These are phyloP conservation scores for Nyctanthes arbortristis DNA, from an alignment of 257 asterid genomes.

Conservation along the genomic window DNA sequence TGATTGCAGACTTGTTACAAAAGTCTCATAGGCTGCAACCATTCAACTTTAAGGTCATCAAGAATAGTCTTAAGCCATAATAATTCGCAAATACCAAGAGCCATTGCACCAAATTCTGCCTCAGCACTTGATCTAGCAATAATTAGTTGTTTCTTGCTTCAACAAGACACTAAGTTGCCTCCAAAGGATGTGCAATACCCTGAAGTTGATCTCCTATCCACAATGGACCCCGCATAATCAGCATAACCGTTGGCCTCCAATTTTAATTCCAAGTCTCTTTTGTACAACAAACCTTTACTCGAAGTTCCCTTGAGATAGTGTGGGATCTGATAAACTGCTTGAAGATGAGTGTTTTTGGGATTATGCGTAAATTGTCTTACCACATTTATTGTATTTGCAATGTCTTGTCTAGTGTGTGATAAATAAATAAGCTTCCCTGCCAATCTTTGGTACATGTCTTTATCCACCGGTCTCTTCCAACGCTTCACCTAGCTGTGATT, in stretches of 20 bases:
- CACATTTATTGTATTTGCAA: neutral
- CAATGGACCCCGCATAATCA: neutral
- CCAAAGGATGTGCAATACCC: neutral
- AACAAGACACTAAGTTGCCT: neutral
- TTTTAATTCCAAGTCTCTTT: too few species aligned
- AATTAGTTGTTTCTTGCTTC: neutral
- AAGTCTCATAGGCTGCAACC: neutral
- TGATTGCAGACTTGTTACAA: slow-evolving; percentile 1
- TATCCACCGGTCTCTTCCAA: neutral
- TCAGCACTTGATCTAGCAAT: neutral
- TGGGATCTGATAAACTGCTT: neutral
- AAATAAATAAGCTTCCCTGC: neutral
- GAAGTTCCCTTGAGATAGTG: neutral
- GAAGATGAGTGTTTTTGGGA: neutral
- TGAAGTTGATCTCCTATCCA: neutral
- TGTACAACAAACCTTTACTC: neutral
- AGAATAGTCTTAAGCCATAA: neutral
- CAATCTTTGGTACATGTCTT: neutral
- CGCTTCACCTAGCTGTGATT: neutral
- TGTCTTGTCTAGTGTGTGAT: neutral
- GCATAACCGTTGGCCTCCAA: neutral
- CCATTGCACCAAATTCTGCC: slow-evolving; percentile 6
- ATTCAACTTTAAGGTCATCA: neutral
- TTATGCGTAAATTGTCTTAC: neutral
- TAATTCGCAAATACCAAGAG: neutral